A percentile compares a stretch with the other conserved stretches of the same genome.
These are phyloP conservation scores for Niebla homalea DNA, from an alignment of 495 filamentous ascomycete species.

Conservation along the genomic window DNA sequence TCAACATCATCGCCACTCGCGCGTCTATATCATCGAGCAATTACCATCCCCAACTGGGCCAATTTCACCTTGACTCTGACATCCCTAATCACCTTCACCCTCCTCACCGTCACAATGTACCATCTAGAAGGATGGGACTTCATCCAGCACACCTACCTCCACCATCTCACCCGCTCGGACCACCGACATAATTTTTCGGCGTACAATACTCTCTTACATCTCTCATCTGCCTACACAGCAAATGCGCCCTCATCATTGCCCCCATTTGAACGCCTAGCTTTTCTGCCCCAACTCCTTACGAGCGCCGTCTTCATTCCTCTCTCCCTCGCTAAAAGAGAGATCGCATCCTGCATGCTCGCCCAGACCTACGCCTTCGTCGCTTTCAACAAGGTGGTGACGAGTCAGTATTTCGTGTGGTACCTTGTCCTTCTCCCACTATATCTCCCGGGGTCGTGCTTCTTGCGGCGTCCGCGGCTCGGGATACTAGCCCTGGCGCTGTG, in stretches of 20 bases:
- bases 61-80: conserved; percentile 48
- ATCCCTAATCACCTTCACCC: conserved; percentile 56
- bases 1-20: too few species aligned
- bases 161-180: conserved; percentile 87
- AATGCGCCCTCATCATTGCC: conserved; percentile 20
- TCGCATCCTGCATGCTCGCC: conserved; percentile 85
- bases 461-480: conserved; percentile 44
- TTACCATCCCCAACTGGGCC: conserved; percentile 46
- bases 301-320: conserved; percentile 66
- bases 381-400: conserved; percentile 98
- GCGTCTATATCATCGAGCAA: conserved; percentile 9
- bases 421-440: conserved; percentile 85
- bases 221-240: conserved; percentile 43
- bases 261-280: conserved; percentile 64
- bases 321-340: conserved; percentile 64
- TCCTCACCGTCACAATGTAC: conserved; percentile 69
- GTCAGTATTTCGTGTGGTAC: conserved; percentile 99
- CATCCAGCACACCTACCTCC: conserved; percentile 75
- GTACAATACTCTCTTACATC: conserved; percentile 84
- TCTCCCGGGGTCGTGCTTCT: conserved; percentile 62
- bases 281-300: conserved; percentile 73
- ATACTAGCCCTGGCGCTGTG: conserved; percentile 52
- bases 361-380: conserved; percentile 96
- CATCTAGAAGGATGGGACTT: conserved; percentile 57
- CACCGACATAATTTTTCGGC: conserved; percentile 97